phyloP scores from a whole-genome alignment of 1,139 yeast species.

The Kodamaea sp. region DNA sequence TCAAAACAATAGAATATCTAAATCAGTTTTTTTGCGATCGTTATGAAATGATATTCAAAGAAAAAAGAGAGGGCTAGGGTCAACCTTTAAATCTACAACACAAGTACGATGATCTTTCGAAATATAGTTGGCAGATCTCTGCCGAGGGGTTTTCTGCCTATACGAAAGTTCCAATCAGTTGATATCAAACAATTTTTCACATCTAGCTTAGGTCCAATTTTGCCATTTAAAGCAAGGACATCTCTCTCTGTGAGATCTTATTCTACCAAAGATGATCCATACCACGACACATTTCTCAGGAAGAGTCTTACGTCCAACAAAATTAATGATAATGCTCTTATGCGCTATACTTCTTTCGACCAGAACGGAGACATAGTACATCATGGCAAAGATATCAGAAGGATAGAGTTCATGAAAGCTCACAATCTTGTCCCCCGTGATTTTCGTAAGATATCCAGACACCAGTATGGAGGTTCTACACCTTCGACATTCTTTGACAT shows the following conservation, averaged over 20 bases:
- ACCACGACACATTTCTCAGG: conserved; percentile 24
- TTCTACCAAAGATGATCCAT: conserved; percentile 7
- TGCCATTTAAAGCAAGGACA: too few species aligned
- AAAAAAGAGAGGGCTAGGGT: too few species aligned
- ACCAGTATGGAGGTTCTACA: conserved; percentile 19
- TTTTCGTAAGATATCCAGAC: conserved; percentile 40
- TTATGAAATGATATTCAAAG: too few species aligned
- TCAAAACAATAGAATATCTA: not conserved
- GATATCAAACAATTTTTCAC: too few species aligned
- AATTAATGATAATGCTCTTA: conserved; percentile 27
- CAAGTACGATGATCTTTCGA: too few species aligned
- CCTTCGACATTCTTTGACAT: conserved; percentile 30
- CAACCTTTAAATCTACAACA: too few species aligned
- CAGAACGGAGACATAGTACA: conserved; percentile 36
- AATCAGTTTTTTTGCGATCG: too few species aligned
- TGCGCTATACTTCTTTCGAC: conserved; percentile 62
- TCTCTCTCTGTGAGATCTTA: too few species aligned
- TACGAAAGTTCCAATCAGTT: too few species aligned
- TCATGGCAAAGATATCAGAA: conserved; percentile 42
- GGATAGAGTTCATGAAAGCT: conserved; percentile 37
- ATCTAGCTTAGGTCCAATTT: too few species aligned
- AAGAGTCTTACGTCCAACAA: conserved; percentile 24
- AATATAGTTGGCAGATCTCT: too few species aligned
- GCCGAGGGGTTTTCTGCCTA: too few species aligned
- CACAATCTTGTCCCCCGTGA: conserved; percentile 43